Conservation (phyloP, 2,329 filamentous ascomycete species). For the Lecanicillium sp. region DNA sequence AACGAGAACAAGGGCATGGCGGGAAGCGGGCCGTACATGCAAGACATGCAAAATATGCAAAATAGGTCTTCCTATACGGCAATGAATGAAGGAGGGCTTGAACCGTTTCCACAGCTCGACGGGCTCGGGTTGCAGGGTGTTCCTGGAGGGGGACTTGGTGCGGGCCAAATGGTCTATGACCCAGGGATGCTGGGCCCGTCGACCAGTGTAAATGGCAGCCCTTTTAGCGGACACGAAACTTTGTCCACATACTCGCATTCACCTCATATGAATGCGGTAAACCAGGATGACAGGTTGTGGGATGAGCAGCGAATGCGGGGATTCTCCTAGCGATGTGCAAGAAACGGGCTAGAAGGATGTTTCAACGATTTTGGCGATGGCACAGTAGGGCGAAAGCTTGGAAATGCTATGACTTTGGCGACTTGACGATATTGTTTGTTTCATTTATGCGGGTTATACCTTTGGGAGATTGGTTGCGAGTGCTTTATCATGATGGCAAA, state of each 20-base stretch:
- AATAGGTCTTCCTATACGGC: neutral
- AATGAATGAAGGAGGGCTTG: slow-evolving; percentile 12
- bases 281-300: slow-evolving; percentile 15
- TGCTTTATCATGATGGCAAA: no score
- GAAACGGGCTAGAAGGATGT: no score
- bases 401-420: no score
- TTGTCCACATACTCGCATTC: slow-evolving; percentile 26
- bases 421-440: no score
- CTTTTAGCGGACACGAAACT: slow-evolving; percentile 28
- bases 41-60: slow-evolving; percentile 15
- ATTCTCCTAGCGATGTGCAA: neutral
- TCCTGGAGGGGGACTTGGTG: slow-evolving; percentile 15
- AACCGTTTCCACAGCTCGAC: slow-evolving; percentile 24
- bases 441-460: no score
- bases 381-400: no score
- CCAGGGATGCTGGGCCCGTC: slow-evolving; percentile 20
- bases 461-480: no score
- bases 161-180: slow-evolving; percentile 20
- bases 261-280: slow-evolving; percentile 20
- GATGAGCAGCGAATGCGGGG: slow-evolving; percentile 11
- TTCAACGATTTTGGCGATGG: no score
- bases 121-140: slow-evolving; percentile 23
- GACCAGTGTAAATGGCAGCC: slow-evolving; percentile 23
- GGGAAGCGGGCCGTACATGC: slow-evolving; percentile 15
- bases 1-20: neutral